Base-by-base conservation (phyloP, 2,329 filamentous ascomycete genomes). In the Sporothrix curviconia region DNA sequence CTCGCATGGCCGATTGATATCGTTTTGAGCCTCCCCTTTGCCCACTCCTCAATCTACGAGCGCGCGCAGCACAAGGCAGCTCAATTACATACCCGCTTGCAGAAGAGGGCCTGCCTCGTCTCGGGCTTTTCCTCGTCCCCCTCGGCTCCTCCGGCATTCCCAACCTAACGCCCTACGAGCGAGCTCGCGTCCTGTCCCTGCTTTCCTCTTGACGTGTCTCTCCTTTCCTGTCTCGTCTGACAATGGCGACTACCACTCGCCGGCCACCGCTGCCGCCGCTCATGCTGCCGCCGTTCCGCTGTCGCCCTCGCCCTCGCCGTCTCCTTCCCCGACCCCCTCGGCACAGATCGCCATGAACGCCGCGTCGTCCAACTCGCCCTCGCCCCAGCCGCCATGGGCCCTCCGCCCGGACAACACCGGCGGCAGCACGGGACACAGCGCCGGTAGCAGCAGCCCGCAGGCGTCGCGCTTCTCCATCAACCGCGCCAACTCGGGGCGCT, bases 391-490 rank as follows among this genome's bases (percentile, higher is more conserved):
- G 15, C 39, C 42, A 7, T 57, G 55, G 55, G 40, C 55, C 11
- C 55, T 57, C 17, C 55, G 55, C 9, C 25, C 32, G 7, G 19
- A 49, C 44, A 37, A 7, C 34, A 32, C 51, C 32, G 32, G 39
- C 19, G 34, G 24, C 40, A 46, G 47, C 36, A 34, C 30, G n/a
- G n/a, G n/a, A n/a, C n/a, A n/a, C n/a, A n/a, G n/a, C n/a, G n/a
- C n/a, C 5, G 28, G 42, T 30, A 15, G 40, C 40, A 40, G 19
- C 44, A 57, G 52, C 43, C 59, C 54, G 2, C 54, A 55, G 7
- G 56, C 46, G 12, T 57, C 56, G 3, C 55, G 42, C 25, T 58
- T 58, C 30, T 58, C 56, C 19, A 28, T 58, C 19, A 57, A 51
- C 24, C 60, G 60, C 5, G 19, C 22, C 36, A 37, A 24, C 49